These are phyloP conservation scores for Mycogone perniciosa DNA, from an alignment of 2,329 filamentous ascomycete genomes.

Conservation along the genomic window DNA sequence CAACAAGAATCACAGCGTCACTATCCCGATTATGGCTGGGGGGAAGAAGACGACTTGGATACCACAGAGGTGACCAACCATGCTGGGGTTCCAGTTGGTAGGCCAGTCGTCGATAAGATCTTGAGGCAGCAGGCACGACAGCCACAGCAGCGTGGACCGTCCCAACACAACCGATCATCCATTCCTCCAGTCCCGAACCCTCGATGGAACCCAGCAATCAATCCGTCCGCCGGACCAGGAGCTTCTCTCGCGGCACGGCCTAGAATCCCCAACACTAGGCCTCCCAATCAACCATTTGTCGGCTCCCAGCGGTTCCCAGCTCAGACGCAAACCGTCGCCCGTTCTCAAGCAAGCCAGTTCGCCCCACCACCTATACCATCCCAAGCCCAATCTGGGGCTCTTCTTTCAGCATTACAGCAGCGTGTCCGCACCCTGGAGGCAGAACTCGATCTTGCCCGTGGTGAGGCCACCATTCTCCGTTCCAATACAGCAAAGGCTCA, in stretches of 20 bases:
- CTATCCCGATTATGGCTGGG: conserved; percentile 36
- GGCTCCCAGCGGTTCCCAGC: conserved; percentile 27
- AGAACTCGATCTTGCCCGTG: conserved; percentile 56
- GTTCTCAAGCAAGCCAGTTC: conserved; percentile 36
- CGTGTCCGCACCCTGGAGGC: conserved; percentile 47
- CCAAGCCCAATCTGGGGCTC: conserved; percentile 26
- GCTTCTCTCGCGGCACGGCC: conserved; percentile 15
- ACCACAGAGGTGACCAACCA: conserved; percentile 50
- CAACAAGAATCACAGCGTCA: conserved; percentile 19
- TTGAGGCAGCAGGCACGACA: conserved; percentile 27
- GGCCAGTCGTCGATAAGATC: conserved; percentile 30
- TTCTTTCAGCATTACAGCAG: conserved; percentile 44
- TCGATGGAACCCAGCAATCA: conserved; percentile 32
- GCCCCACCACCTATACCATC: conserved; percentile 25
- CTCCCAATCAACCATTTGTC: conserved; percentile 19
- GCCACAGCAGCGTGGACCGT: conserved; percentile 12
- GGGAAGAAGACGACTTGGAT: conserved; percentile 53
- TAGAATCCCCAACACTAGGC: conserved; percentile 13
- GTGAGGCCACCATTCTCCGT: conserved; percentile 70
- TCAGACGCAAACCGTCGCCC: conserved; percentile 24
- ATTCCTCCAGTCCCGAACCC: conserved; percentile 30
- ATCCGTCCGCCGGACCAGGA: conserved; percentile 17
- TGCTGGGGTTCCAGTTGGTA: conserved; percentile 33
- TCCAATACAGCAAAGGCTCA: conserved; percentile 58
- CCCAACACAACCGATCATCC: conserved; percentile 20